These are phyloP conservation scores for Omphalotus olearius DNA, from an alignment of 1,284 basidiomycete genomes.

Conservation along the genomic window DNA sequence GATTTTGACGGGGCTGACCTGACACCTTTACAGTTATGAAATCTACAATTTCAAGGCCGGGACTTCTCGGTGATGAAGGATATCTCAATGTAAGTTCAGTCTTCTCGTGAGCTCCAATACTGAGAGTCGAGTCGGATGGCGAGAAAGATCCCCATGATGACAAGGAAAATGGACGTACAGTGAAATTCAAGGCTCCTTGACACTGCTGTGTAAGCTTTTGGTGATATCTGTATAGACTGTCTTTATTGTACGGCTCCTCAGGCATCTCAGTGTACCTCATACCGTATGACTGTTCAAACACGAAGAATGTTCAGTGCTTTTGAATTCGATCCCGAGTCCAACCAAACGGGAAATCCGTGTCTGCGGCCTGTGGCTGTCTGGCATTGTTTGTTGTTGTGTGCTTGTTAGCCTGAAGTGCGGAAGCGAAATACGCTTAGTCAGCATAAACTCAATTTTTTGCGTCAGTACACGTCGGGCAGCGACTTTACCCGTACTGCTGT, in stretches of 20 bases:
- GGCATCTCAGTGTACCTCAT: too few species aligned
- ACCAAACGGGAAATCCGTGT: too few species aligned
- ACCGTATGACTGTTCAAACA: too few species aligned
- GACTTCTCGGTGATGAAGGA: slow-evolving; percentile 17
- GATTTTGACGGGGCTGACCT: not conserved
- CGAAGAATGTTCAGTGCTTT: too few species aligned
- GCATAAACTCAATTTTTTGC: not conserved
- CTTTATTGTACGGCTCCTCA: too few species aligned
- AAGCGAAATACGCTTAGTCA: slow-evolving; percentile 3
- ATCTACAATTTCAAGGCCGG: slow-evolving; percentile 17
- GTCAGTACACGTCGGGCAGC: not conserved
- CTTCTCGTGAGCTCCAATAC: not conserved
- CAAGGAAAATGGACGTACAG: too few species aligned
- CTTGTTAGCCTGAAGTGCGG: not conserved
- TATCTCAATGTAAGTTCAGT: slow-evolving; percentile 15
- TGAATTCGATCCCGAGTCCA: too few species aligned
- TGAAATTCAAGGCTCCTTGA: too few species aligned
- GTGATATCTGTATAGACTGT: too few species aligned
- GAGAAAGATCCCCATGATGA: not conserved
- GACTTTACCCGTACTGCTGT: not conserved
- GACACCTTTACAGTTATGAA: slow-evolving; percentile 16
- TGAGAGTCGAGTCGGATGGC: not conserved
- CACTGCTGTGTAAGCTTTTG: too few species aligned
- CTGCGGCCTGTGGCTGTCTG: too few species aligned
- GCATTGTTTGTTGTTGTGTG: too few species aligned